phyloP scores from a whole-genome alignment of 768 basidiomycete species.

The Russula foetens region DNA sequence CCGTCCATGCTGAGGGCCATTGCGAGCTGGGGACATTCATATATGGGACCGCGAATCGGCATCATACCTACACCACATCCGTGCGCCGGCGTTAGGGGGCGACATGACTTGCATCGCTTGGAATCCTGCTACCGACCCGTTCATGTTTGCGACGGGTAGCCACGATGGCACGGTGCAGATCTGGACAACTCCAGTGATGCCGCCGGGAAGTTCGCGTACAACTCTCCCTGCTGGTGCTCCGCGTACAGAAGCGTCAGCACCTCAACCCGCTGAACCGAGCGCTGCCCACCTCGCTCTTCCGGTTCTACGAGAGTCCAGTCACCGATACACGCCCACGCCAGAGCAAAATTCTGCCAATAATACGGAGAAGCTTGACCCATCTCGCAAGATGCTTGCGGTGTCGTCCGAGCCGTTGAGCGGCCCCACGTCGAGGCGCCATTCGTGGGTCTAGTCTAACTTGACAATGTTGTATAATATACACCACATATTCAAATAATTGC shows the following conservation, averaged over 20 bases:
- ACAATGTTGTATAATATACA: not conserved
- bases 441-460: not conserved
- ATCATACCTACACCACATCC: constrained; percentile 61
- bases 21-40: constrained; percentile 67
- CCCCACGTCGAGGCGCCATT: constrained; percentile 4
- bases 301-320: not conserved
- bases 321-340: not conserved
- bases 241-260: not conserved
- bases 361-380: not conserved
- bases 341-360: not conserved
- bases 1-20: not conserved
- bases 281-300: not conserved
- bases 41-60: constrained; percentile 83
- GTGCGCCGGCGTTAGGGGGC: constrained; percentile 45
- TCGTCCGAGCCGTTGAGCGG: not conserved
- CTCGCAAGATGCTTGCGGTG: not conserved
- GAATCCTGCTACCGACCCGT: constrained; percentile 60
- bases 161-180: constrained; percentile 71
- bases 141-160: constrained; percentile 66
- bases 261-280: not conserved
- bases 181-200: constrained; percentile 39
- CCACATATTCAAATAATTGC: no score
- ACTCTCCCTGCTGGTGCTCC: not conserved
- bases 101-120: constrained; percentile 77
- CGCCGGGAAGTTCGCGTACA: not conserved